Evolutionary conservation across 208 protist species (phyloP).

Genomic region (Leishmania braziliensis): DNA sequence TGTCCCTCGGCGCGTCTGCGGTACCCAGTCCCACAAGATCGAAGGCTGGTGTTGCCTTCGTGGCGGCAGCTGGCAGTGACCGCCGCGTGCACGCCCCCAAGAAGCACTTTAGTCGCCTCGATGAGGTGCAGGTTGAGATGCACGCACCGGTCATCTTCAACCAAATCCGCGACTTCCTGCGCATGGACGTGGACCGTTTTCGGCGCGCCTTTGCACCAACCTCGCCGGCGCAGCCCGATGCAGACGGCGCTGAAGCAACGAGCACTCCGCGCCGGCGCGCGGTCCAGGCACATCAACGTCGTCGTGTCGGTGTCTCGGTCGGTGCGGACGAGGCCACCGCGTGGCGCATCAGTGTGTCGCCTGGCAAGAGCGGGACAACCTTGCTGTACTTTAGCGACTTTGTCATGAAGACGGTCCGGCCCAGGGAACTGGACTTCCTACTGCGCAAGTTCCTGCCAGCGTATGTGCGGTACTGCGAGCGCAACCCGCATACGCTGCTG

Average conservation of each 20-base stretch:
- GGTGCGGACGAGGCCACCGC: slow-evolving; percentile 35
- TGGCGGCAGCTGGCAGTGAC: slow-evolving; percentile 25
- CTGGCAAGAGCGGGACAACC: slow-evolving; percentile 85
- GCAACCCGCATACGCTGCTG: slow-evolving; percentile 86
- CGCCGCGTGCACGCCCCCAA: slow-evolving; percentile 28
- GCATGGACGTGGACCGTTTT: slow-evolving; percentile 60
- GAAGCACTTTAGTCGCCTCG: slow-evolving; percentile 49
- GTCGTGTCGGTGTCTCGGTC: neutral
- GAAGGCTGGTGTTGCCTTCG: slow-evolving; percentile 20
- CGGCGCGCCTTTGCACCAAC: slow-evolving; percentile 22
- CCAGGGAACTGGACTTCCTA: slow-evolving; percentile 80
- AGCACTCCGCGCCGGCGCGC: neutral
- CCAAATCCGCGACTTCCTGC: slow-evolving; percentile 75
- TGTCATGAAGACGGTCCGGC: slow-evolving; percentile 89
- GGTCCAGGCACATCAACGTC: slow-evolving; percentile 18
- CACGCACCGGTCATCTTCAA: slow-evolving; percentile 83
- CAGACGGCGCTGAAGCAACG: neutral
- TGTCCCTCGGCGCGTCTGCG: neutral
- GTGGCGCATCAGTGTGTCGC: slow-evolving; percentile 77
- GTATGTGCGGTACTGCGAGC: slow-evolving; percentile 83
- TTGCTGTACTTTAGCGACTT: slow-evolving; percentile 91
- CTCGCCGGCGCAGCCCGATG: neutral
- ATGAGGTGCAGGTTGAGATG: slow-evolving; percentile 72
- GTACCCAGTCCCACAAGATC: slow-evolving; percentile 8
- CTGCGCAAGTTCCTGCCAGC: slow-evolving; percentile 58